Evolutionary conservation across 1,139 yeast genomes (phyloP).

Genomic region (Pichia sp.): DNA sequence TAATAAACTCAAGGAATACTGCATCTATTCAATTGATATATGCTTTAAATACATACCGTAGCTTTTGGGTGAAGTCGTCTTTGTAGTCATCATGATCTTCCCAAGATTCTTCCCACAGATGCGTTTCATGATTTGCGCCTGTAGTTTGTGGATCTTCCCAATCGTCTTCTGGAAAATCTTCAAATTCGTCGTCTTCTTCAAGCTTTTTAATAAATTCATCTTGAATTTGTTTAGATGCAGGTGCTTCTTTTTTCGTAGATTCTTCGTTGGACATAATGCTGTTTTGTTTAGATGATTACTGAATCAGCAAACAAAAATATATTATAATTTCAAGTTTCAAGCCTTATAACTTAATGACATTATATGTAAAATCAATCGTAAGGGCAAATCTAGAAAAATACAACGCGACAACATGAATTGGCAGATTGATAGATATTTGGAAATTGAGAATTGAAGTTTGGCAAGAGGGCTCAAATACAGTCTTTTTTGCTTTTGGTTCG

Average conservation of each 20-base stretch:
- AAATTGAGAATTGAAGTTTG: too few species aligned
- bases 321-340: too few species aligned
- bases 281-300: background rate
- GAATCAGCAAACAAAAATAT: too few species aligned
- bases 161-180: slow-evolving; percentile 84
- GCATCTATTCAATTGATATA: too few species aligned
- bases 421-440: too few species aligned
- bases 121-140: slow-evolving; percentile 37
- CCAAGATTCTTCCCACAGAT: slow-evolving; percentile 95
- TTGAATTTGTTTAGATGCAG: slow-evolving; percentile 18
- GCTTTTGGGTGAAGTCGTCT: slow-evolving; percentile 69
- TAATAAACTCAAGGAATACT: too few species aligned
- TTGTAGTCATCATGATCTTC: slow-evolving; percentile 80
- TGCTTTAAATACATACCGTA: slow-evolving; percentile 34
- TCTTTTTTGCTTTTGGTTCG: too few species aligned
- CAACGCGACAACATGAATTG: too few species aligned
- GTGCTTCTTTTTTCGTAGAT: background rate
- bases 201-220: slow-evolving; percentile 47
- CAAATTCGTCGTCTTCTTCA: slow-evolving; percentile 93
- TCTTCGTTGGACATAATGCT: slow-evolving; percentile 3
- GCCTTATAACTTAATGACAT: too few species aligned
- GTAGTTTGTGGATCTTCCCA: slow-evolving; percentile 48
- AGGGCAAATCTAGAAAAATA: too few species aligned
- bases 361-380: too few species aligned
- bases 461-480: too few species aligned